Evolutionary conservation across 2,329 filamentous ascomycete genomes (phyloP).

Genomic region (Aureobasidium namibiae): DNA sequence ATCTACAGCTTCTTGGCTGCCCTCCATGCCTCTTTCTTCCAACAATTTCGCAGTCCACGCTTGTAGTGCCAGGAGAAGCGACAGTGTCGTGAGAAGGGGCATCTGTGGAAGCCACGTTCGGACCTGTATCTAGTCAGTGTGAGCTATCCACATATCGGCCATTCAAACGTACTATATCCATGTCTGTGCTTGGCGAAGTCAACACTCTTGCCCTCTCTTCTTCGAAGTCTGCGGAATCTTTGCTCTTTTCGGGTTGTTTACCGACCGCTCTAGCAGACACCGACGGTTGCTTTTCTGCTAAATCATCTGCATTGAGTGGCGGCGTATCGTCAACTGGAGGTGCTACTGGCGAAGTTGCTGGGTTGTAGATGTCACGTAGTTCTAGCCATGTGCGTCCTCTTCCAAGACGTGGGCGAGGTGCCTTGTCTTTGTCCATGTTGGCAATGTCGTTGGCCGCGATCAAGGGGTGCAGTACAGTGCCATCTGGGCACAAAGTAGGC

Average conservation of each 20-base stretch:
- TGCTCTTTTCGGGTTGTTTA: constrained; percentile 73
- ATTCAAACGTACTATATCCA: constrained; percentile 3
- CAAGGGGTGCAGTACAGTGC: constrained; percentile 7
- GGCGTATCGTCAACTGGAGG: constrained; percentile 30
- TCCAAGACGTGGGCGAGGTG: constrained; percentile 5
- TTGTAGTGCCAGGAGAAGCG: neutral
- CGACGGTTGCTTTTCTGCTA: constrained; percentile 40
- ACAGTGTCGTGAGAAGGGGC: constrained; percentile 6
- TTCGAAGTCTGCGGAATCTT: constrained; percentile 51
- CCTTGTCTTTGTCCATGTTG: constrained; percentile 9
- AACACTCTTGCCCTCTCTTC: constrained; percentile 37
- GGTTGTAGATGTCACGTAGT: constrained; percentile 51
- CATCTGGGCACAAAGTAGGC: constrained; percentile 1
- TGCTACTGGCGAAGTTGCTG: constrained; percentile 67
- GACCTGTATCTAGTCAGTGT: constrained; percentile 12
- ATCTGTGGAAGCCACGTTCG: constrained; percentile 5
- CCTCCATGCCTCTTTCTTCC: neutral
- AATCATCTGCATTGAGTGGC: constrained; percentile 28
- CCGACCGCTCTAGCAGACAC: constrained; percentile 97
- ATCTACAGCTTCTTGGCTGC: constrained; percentile 19
- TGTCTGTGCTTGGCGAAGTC: constrained; percentile 52
- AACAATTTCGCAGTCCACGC: constrained; percentile 9
- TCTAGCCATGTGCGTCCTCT: constrained; percentile 18
- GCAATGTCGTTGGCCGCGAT: neutral
- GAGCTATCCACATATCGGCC: neutral